These are phyloP conservation scores for Colletotrichum brevisporum DNA, from an alignment of 2,329 filamentous ascomycete species.

Conservation along the genomic window DNA sequence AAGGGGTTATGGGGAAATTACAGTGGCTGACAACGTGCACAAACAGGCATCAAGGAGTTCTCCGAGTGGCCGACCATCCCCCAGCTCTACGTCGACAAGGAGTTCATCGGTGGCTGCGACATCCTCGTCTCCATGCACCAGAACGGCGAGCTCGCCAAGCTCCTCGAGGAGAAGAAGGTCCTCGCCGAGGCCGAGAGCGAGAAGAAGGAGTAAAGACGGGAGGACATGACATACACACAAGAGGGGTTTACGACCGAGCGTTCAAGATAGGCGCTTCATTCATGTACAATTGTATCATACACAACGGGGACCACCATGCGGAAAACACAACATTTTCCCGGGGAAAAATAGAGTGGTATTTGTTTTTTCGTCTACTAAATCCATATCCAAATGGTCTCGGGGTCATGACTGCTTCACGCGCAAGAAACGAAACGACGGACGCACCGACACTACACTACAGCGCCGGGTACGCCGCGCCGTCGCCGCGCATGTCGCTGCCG, in stretches of 20 bases:
- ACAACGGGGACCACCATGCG: constrained; percentile 9
- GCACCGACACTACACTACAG: constrained; percentile 1
- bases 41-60: constrained; percentile 94
- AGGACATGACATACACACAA: not conserved
- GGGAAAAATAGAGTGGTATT: constrained; percentile 28
- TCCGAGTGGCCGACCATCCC: constrained; percentile 99
- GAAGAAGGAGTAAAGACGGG: constrained; percentile 50
- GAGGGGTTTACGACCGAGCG: not conserved
- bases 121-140: constrained; percentile 98
- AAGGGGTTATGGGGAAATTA: not conserved
- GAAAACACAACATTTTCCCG: not conserved
- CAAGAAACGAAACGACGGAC: not conserved
- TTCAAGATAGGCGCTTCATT: constrained; percentile 7
- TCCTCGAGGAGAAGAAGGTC: constrained; percentile 94
- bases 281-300: constrained; percentile 41
- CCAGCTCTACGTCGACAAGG: constrained; percentile 94
- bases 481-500: constrained; percentile 89
- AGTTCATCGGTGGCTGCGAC: constrained; percentile 98
- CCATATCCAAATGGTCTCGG: not conserved
- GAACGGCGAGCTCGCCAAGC: constrained; percentile 90
- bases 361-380: constrained; percentile 18
- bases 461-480: constrained; percentile 77
- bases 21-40: constrained; percentile 19
- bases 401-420: not conserved
- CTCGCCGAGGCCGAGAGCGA: constrained; percentile 68